phyloP scores from a whole-genome alignment of 1,284 basidiomycete species.

The Microbotryum intermedium region DNA sequence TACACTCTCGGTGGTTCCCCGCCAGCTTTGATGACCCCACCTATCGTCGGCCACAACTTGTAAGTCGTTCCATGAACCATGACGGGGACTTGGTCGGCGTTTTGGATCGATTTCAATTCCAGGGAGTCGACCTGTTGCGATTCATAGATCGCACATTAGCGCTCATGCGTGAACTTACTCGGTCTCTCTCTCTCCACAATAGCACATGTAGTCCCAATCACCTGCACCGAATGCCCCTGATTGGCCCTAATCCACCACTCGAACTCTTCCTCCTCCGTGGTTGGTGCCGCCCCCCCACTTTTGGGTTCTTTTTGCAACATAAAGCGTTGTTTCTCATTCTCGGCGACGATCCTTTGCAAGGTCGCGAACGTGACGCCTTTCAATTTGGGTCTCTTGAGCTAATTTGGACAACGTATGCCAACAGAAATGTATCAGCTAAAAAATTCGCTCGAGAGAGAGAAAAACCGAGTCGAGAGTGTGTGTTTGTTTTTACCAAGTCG shows the following conservation, averaged over 20 bases:
- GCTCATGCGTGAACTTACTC: background rate
- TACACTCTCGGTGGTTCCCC: too few relatives aligned
- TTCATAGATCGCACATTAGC: too few relatives aligned
- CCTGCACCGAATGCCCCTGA: slow-evolving; percentile 84
- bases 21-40: slow-evolving; percentile 49
- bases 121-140: slow-evolving; percentile 52
- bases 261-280: too few relatives aligned
- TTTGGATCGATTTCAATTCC: slow-evolving; percentile 56
- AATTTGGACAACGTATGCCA: background rate
- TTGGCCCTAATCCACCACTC: slow-evolving; percentile 84
- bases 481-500: slow-evolving; percentile 54
- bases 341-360: slow-evolving; percentile 62
- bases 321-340: slow-evolving; percentile 70
- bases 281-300: slow-evolving; percentile 33
- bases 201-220: slow-evolving; percentile 34
- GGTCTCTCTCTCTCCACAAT: too few relatives aligned
- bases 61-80: slow-evolving; percentile 69
- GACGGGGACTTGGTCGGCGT: slow-evolving; percentile 56
- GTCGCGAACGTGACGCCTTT: slow-evolving; percentile 49
- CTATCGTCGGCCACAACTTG: slow-evolving; percentile 61
- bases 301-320: slow-evolving; percentile 50
- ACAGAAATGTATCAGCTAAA: background rate
- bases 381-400: slow-evolving; percentile 52
- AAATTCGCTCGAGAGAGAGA: slow-evolving; percentile 3
- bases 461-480: background rate